Evolutionary conservation across 345 rosid species (phyloP).

Genomic region (Brassica carinata): DNA sequence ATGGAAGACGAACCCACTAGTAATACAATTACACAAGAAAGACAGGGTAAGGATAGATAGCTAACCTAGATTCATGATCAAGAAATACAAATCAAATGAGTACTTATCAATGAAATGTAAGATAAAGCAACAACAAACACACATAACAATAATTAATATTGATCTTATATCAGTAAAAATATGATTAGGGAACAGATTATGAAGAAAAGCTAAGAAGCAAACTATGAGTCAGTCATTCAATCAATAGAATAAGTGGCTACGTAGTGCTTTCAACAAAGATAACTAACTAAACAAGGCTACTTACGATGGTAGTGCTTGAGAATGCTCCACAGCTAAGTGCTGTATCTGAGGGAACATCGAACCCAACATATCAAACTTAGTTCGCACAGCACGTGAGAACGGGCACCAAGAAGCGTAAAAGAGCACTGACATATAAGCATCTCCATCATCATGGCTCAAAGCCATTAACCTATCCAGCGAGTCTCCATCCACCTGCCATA

Average conservation of each 20-base stretch:
- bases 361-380: constrained; percentile 60
- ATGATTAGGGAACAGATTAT: neutral
- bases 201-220: neutral
- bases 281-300: constrained; percentile 21
- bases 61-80: neutral
- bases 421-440: constrained; percentile 56
- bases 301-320: constrained; percentile 76
- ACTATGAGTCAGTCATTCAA: neutral
- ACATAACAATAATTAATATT: neutral
- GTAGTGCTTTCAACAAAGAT: neutral
- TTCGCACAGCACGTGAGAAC: constrained; percentile 51
- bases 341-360: constrained; percentile 85
- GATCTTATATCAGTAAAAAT: neutral
- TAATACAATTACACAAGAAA: neutral
- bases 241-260: neutral
- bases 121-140: neutral
- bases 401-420: constrained; percentile 95
- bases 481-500: constrained; percentile 65
- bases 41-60: neutral
- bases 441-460: constrained; percentile 35
- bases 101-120: neutral
- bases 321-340: constrained; percentile 72
- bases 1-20: neutral
- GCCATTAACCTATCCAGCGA: constrained; percentile 57
- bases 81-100: too few species aligned